phyloP scores from a whole-genome alignment of 73 alveolate species.

The Effrenium voratum region DNA sequence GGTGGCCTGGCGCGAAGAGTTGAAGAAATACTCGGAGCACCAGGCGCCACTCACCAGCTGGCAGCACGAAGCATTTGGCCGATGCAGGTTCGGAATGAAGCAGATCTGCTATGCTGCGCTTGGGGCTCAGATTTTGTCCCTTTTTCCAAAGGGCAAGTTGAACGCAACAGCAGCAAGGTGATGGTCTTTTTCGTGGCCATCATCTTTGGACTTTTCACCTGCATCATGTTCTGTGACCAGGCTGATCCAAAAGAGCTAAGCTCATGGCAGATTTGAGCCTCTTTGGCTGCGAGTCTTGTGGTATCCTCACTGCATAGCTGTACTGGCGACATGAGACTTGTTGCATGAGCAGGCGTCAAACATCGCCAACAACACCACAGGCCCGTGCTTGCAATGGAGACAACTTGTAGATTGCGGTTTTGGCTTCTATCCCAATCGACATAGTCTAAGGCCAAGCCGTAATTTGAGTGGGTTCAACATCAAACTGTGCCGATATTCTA shows the following conservation, averaged over 20 bases:
- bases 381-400: background rate
- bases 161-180: conserved; percentile 4
- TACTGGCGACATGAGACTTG: background rate
- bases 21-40: conserved; percentile 40
- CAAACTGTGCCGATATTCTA: no score
- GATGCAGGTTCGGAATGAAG: conserved; percentile 28
- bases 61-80: background rate
- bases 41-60: background rate
- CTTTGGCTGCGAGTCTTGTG: no score
- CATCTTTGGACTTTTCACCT: conserved; percentile 76
- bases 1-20: conserved; percentile 63
- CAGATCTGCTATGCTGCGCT: conserved; percentile 60
- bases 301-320: background rate
- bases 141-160: background rate
- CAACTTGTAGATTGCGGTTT: background rate
- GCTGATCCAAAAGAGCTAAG: background rate
- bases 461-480: no score
- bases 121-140: background rate
- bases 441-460: no score
- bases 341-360: background rate
- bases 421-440: no score
- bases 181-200: conserved; percentile 62
- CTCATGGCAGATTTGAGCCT: background rate
- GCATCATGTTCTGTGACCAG: conserved; percentile 92
- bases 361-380: conserved; percentile 43